Evolutionary conservation across 2,329 filamentous ascomycete genomes (phyloP).

Genomic region (Sclerotinia minor): DNA sequence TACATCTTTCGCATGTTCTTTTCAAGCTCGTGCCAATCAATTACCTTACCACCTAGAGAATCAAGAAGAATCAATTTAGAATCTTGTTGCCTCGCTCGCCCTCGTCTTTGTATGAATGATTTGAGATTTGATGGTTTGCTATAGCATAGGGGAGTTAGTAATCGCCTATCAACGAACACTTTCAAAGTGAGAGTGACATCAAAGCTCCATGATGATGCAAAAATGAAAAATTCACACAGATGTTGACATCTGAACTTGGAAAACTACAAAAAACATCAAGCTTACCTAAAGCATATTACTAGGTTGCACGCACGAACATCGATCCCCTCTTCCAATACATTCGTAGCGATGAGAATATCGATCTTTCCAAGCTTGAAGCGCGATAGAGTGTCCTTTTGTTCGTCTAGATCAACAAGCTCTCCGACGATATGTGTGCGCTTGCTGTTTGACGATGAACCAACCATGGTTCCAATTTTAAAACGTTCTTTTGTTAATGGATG

Average conservation of each 20-base stretch:
- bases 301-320: constrained; percentile 64
- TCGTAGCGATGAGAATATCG: constrained; percentile 61
- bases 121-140: constrained; percentile 60
- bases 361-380: constrained; percentile 54
- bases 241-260: not conserved
- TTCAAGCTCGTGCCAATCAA: constrained; percentile 68
- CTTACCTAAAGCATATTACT: constrained; percentile 58
- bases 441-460: constrained; percentile 51
- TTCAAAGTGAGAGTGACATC: not conserved
- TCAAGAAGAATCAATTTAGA: constrained; percentile 45
- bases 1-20: constrained; percentile 59
- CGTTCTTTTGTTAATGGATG: constrained; percentile 51
- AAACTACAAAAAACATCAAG: not conserved
- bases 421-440: constrained; percentile 46
- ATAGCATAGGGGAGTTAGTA: not conserved
- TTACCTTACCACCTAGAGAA: constrained; percentile 34
- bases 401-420: constrained; percentile 43
- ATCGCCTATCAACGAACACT: not conserved
- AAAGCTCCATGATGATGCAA: not conserved
- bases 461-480: constrained; percentile 55
- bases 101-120: constrained; percentile 65
- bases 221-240: not conserved
- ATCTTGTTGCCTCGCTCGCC: constrained; percentile 60
- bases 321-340: constrained; percentile 64
- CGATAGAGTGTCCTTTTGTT: constrained; percentile 45